phyloP scores from a whole-genome alignment of 768 basidiomycete genomes.

The Chlorophyllum brunneum region DNA sequence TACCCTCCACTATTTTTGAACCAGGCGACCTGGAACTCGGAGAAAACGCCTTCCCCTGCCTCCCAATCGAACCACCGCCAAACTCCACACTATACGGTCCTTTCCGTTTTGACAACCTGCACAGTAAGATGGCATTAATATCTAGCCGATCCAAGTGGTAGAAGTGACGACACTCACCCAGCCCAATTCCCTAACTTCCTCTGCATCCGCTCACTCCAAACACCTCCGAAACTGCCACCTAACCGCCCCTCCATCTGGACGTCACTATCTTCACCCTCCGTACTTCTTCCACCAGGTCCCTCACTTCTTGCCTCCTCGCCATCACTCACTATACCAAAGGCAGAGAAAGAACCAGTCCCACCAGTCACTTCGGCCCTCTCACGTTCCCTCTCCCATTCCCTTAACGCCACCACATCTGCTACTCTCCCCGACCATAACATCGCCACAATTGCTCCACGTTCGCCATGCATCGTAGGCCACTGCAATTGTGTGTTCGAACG shows the following conservation, averaged over 20 bases:
- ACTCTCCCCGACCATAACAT: slow-evolving; percentile 45
- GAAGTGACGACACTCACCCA: slow-evolving; percentile 25
- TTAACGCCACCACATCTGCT: slow-evolving; percentile 29
- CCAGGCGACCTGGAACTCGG: slow-evolving; percentile 16
- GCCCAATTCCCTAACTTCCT: slow-evolving; percentile 44
- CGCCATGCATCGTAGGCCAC: slow-evolving; percentile 14
- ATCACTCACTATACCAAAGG: slow-evolving; percentile 32
- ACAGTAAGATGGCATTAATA: neutral
- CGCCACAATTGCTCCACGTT: slow-evolving; percentile 3
- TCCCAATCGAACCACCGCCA: neutral
- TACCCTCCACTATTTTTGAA: slow-evolving; percentile 13
- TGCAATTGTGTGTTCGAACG: no score
- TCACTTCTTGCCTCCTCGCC: slow-evolving; percentile 33
- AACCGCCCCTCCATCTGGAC: slow-evolving; percentile 2
- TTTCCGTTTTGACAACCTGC: slow-evolving; percentile 19
- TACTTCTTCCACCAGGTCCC: slow-evolving; percentile 34
- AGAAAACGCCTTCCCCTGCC: slow-evolving; percentile 10
- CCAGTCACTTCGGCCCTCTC: slow-evolving; percentile 3
- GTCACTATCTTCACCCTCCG: slow-evolving; percentile 16
- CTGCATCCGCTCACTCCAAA: slow-evolving; percentile 41
- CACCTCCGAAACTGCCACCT: slow-evolving; percentile 24
- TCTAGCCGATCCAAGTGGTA: no score
- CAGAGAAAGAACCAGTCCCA: slow-evolving; percentile 9
- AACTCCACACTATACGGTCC: neutral
- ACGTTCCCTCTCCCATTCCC: slow-evolving; percentile 30